phyloP scores from a whole-genome alignment of 192 early-diverging fungal species.

The Rhizophlyctis rosea region DNA sequence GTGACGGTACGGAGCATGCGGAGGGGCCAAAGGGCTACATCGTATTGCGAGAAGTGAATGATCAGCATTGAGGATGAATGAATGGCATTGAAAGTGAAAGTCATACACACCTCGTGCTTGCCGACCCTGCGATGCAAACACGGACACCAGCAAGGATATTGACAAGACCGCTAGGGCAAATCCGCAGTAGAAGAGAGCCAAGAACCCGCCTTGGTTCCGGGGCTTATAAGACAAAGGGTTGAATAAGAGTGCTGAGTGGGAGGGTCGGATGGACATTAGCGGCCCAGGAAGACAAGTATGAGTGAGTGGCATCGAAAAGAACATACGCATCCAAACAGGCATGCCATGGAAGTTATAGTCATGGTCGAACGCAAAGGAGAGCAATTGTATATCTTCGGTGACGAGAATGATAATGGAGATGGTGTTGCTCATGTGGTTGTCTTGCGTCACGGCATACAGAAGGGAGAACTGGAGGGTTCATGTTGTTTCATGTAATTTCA shows the following conservation, averaged over 20 bases:
- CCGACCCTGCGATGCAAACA: slow-evolving; percentile 22
- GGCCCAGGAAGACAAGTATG: slow-evolving; percentile 10
- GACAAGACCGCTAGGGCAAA: slow-evolving; percentile 5
- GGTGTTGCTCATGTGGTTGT: slow-evolving; percentile 10
- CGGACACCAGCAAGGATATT: slow-evolving; percentile 6
- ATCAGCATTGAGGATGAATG: neutral
- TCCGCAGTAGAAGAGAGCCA: slow-evolving; percentile 15
- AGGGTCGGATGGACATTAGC: too few relatives aligned
- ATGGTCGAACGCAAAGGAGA: slow-evolving; percentile 14
- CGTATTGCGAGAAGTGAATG: neutral
- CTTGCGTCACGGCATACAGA: slow-evolving; percentile 25
- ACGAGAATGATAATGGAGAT: neutral
- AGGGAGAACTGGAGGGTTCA: too few relatives aligned
- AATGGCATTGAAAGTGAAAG: neutral
- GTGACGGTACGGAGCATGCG: slow-evolving; percentile 9
- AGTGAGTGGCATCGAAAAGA: neutral
- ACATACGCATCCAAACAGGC: slow-evolving; percentile 21
- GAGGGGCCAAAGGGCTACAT: slow-evolving; percentile 24
- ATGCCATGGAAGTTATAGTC: neutral
- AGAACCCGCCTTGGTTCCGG: neutral
- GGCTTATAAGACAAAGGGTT: slow-evolving; percentile 16
- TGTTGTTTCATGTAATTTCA: too few relatives aligned
- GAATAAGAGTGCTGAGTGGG: slow-evolving; percentile 14
- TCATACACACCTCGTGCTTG: slow-evolving; percentile 9
- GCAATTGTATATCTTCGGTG: slow-evolving; percentile 18